These are phyloP conservation scores for Macrophomina tecta DNA, from an alignment of 2,329 filamentous ascomycete species.

Conservation along the genomic window DNA sequence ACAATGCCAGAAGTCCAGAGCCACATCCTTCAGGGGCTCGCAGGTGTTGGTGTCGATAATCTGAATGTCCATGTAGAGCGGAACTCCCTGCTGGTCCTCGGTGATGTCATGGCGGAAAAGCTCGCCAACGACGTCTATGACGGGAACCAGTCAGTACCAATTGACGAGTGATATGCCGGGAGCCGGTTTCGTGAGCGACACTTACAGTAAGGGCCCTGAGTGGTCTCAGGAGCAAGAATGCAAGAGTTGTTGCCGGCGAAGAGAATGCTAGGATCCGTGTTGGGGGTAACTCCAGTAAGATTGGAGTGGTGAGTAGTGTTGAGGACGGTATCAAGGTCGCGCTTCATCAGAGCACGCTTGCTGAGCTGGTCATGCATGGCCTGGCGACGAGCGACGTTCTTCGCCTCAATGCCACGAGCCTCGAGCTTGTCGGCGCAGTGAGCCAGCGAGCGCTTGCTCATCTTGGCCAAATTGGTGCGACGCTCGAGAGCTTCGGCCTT, in stretches of 20 bases:
- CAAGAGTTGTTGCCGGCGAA: slow-evolving; percentile 43
- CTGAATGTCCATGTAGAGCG: slow-evolving; percentile 59
- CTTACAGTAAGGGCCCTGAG: slow-evolving; percentile 43
- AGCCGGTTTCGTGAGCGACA: background rate
- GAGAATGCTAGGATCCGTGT: slow-evolving; percentile 38
- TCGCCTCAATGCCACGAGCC: slow-evolving; percentile 47
- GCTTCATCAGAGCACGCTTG: slow-evolving; percentile 38
- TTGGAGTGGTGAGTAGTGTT: slow-evolving; percentile 40
- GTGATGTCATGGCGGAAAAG: slow-evolving; percentile 56
- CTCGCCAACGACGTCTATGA: slow-evolving; percentile 54
- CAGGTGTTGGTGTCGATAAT: slow-evolving; percentile 62
- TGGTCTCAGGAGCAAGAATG: slow-evolving; percentile 43
- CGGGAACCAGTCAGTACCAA: background rate
- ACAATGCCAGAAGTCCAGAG: slow-evolving; percentile 60
- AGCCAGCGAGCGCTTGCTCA: slow-evolving; percentile 35
- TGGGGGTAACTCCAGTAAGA: slow-evolving; percentile 38
- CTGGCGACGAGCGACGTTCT: slow-evolving; percentile 51
- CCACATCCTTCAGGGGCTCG: slow-evolving; percentile 55
- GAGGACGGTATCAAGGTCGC: slow-evolving; percentile 30
- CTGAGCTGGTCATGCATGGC: slow-evolving; percentile 48
- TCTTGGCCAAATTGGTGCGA: slow-evolving; percentile 38
- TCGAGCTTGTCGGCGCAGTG: slow-evolving; percentile 49
- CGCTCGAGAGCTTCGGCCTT: slow-evolving; percentile 44
- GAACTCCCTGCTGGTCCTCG: slow-evolving; percentile 56
- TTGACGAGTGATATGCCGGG: background rate